Base-by-base conservation (phyloP, 1,139 yeast species). In the Saccharomyces pastorianus region DNA sequence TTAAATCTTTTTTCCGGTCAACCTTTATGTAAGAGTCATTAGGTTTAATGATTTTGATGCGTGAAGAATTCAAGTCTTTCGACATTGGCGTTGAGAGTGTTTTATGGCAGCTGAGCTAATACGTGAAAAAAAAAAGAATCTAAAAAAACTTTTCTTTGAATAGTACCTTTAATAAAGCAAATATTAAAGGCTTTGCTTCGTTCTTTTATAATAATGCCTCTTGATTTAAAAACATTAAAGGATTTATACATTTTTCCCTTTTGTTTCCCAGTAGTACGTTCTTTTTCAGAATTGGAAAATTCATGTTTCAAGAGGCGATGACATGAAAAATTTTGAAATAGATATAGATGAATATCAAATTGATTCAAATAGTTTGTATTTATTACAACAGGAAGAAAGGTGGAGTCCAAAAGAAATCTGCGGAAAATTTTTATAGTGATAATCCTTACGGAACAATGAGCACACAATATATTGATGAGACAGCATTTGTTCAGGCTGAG, bases 1-100 rank as follows among this genome's bases (percentile, higher is more conserved):
- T 75, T 54, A 77, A 76, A 64, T 84, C 90, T 20, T 31, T 67
- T 67, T 34, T 63, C 54, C 13, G 69, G 6, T 20, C 13, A 11
- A 9, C 17, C 29, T 46, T 46, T 25, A n/a, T 8, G 31, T 46
- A 14, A 23, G 29, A 41, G 8, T 46, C 20, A 6, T 20, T 17
- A 28, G 17, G n/a, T 20, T 20, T 20, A 8, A 38, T 38, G 44
- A 38, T 17, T n/a, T 17, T 38, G 23, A 38, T 38, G 23, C 44
- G 44, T 38, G 44, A 38, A 38, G 44, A 38, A 38, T n/a, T 38
- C 11, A 38, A 20, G 25, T 38, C 44, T 38, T 38, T 38, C 23
- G 44, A 38, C 44, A 38, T 38, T 17, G 44, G 23, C 25, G 44
- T 38, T 38, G 44, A 38, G 17, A 20, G 44, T 7, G 3, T 17